phyloP scores from a whole-genome alignment of 75 land plant genomes.

The Larix kaempferi region DNA sequence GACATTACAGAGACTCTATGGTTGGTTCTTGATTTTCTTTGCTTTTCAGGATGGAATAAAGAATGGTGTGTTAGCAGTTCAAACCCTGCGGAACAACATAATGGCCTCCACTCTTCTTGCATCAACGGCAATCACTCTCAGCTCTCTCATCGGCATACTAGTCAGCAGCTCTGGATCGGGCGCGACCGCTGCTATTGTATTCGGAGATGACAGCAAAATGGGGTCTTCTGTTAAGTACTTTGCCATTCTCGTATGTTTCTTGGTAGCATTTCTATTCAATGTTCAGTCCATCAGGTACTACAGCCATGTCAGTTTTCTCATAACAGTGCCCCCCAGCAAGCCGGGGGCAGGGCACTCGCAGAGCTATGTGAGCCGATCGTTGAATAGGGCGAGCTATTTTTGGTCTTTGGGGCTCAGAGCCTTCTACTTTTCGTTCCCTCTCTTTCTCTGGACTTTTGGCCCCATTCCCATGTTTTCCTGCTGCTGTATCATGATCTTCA shows the following conservation, averaged over 20 bases:
- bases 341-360: constrained; percentile 12
- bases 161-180: constrained; percentile 36
- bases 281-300: constrained; percentile 77
- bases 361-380: constrained; percentile 34
- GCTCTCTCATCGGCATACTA: constrained; percentile 66
- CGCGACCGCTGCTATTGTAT: constrained; percentile 16
- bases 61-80: constrained; percentile 75
- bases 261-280: constrained; percentile 60
- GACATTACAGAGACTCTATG: not conserved
- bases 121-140: constrained; percentile 70
- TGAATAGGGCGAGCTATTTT: constrained; percentile 67
- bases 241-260: constrained; percentile 61
- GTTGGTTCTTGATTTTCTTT: not conserved
- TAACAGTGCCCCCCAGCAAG: constrained; percentile 53
- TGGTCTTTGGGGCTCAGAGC: constrained; percentile 73
- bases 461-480: constrained; percentile 72
- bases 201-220: constrained; percentile 37
- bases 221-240: constrained; percentile 50
- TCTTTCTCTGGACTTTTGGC: constrained; percentile 85
- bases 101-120: constrained; percentile 86
- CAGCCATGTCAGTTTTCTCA: constrained; percentile 79
- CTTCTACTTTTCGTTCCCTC: constrained; percentile 76
- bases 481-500: constrained; percentile 41
- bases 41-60: constrained; percentile 41
- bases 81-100: constrained; percentile 81